Base-by-base conservation (phyloP, 805 yeast genomes). In the Candida ficus region DNA sequence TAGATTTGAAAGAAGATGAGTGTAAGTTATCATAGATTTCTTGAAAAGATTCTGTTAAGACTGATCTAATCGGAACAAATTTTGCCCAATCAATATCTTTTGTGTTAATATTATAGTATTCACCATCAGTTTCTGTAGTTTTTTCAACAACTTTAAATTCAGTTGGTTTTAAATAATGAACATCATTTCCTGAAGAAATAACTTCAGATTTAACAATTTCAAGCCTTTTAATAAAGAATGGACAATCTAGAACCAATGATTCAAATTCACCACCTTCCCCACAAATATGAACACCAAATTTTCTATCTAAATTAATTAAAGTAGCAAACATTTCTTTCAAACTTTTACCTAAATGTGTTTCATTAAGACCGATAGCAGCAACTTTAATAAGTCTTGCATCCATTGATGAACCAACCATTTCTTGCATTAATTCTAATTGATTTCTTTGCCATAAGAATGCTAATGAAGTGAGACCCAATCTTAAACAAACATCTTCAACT, bases 261-360 rank as follows among this genome's bases (percentile, higher is more conserved):
- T 93, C 99, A 61, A 88, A 93, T 61, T 93, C 99, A 1, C 99
- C 99, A 26, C 99, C 99, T 67, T 93, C 99, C 12, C 99, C 99
- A 65, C 99, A 93, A 0, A 93, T 79, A 59, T 91, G 96, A 12
- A 90, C 85, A 2, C 90, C 95, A 62, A 76, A 90, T 60, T 67
- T 63, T 9, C 57, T 44, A 57, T 89, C 83, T 45, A 90, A 64
- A 29, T 66, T 66, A 11, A 67, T 47, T 56, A 93, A 60, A 0
- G 66, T 71, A 1, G 87, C 83, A 41, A 72, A 74, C 47, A 83
- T 66, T 45, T 84, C 74, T 5, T 69, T 74, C 32, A 93, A 65
- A 2, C 80, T 65, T 57, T 75, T 73, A 2, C 95, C 95, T 45
- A 93, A 64, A 61, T 89, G 85, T 1, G 56, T 56, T 13, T 72